phyloP scores from a whole-genome alignment of 2,329 filamentous ascomycete species.

The Colletotrichum sp. region DNA sequence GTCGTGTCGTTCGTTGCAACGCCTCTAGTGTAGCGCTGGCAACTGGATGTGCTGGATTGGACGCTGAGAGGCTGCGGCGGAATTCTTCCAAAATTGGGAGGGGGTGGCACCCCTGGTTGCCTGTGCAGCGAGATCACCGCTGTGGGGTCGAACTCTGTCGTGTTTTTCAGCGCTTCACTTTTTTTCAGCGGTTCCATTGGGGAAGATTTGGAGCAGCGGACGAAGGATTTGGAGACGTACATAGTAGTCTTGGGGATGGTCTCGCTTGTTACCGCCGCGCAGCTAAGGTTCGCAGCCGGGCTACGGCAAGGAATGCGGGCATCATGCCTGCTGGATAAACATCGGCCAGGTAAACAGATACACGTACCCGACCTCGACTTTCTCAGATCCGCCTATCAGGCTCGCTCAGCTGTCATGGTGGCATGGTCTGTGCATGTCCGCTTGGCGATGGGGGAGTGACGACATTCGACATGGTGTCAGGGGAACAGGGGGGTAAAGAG shows the following conservation, averaged over 20 bases:
- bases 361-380: background rate
- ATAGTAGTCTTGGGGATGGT: background rate
- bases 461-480: slow-evolving; percentile 10
- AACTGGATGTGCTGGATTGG: background rate
- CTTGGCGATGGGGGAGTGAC: slow-evolving; percentile 13
- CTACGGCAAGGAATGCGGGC: slow-evolving; percentile 6
- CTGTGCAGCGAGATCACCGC: slow-evolving; percentile 2
- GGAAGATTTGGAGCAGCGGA: background rate
- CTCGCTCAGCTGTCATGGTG: background rate
- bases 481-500: background rate
- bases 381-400: background rate
- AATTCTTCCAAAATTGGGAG: background rate
- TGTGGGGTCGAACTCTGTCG: background rate
- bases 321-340: slow-evolving; percentile 12
- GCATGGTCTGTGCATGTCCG: background rate
- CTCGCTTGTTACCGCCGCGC: background rate
- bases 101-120: background rate
- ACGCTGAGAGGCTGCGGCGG: background rate
- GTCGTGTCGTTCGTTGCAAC: background rate
- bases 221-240: background rate
- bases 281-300: background rate
- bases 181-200: background rate
- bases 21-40: background rate
- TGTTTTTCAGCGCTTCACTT: background rate
- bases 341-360: background rate